A percentile compares a stretch with the other conserved stretches of the same genome.
Evolutionary conservation across 2,329 filamentous ascomycete species (phyloP).

Genomic region (Aspergillus quadrilineatus): DNA sequence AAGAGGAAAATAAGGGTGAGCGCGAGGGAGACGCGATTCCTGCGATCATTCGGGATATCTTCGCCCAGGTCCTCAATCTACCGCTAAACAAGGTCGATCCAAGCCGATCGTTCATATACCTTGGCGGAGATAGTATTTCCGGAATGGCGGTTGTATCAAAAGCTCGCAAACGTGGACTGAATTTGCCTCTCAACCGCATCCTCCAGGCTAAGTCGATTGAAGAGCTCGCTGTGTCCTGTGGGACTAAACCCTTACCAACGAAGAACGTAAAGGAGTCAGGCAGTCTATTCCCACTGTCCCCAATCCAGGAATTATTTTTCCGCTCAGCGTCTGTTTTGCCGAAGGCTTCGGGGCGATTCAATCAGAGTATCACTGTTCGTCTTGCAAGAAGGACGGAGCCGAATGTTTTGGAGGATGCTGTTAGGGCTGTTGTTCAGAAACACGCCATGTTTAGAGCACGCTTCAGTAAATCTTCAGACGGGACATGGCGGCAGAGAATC

Average conservation of each 20-base stretch:
- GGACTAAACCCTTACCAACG: constrained; percentile 16
- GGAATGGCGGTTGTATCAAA: constrained; percentile 41
- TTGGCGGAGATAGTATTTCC: constrained; percentile 42
- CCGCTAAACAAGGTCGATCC: constrained; percentile 33
- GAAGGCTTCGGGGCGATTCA: constrained; percentile 30
- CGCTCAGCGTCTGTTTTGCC: constrained; percentile 20
- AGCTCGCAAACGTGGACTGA: constrained; percentile 37
- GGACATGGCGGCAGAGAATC: constrained; percentile 30
- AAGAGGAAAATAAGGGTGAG: constrained; percentile 18
- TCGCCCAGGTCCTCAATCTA: constrained; percentile 39
- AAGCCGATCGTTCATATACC: constrained; percentile 37
- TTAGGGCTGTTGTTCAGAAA: constrained; percentile 31
- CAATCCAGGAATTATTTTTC: constrained; percentile 37
- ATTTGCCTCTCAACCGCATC: constrained; percentile 35
- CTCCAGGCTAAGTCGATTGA: constrained; percentile 35
- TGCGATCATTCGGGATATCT: constrained; percentile 30
- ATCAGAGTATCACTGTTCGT: constrained; percentile 36
- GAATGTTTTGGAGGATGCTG: constrained; percentile 26
- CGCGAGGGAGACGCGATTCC: constrained; percentile 20
- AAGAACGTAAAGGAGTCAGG: constrained; percentile 28
- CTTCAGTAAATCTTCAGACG: constrained; percentile 22
- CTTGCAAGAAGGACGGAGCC: constrained; percentile 27
- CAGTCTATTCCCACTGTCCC: constrained; percentile 33
- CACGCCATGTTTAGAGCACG: constrained; percentile 38
- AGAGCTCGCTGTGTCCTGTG: constrained; percentile 30